Conservation (phyloP, 208 protist genomes). For the Crithidia fasciculata region DNA sequence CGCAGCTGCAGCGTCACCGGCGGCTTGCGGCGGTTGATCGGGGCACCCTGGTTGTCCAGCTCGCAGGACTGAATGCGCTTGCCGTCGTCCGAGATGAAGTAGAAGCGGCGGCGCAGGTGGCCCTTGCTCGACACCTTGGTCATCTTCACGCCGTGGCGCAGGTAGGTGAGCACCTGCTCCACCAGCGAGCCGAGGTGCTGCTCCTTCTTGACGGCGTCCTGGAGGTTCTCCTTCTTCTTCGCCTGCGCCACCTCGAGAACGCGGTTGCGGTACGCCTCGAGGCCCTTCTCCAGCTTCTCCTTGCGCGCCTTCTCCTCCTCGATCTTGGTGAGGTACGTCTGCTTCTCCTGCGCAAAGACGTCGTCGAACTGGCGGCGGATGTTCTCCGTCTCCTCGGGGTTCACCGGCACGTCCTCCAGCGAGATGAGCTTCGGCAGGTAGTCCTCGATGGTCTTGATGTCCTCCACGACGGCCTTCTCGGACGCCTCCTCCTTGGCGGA, state of each 20-base stretch:
- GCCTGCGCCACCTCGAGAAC: slow-evolving; percentile 77
- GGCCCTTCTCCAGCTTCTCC: slow-evolving; percentile 88
- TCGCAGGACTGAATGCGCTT: slow-evolving; percentile 91
- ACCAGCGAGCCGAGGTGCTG: slow-evolving; percentile 81
- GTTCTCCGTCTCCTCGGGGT: slow-evolving; percentile 84
- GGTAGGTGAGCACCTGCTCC: slow-evolving; percentile 89
- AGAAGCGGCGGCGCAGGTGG: slow-evolving; percentile 77
- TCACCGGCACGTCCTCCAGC: slow-evolving; percentile 84
- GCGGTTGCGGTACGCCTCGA: slow-evolving; percentile 83
- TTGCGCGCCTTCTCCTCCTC: slow-evolving; percentile 87
- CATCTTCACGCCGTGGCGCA: slow-evolving; percentile 86
- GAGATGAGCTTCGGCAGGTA: slow-evolving; percentile 90
- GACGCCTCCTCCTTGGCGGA: slow-evolving; percentile 75
- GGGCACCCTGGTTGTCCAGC: slow-evolving; percentile 73
- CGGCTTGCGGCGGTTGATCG: slow-evolving; percentile 86
- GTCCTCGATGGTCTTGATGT: slow-evolving; percentile 88
- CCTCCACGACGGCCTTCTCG: slow-evolving; percentile 74
- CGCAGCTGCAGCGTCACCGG: slow-evolving; percentile 84
- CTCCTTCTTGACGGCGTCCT: slow-evolving; percentile 85
- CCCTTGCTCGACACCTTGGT: slow-evolving; percentile 89
- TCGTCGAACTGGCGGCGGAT: slow-evolving; percentile 90
- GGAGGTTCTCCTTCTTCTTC: slow-evolving; percentile 86
- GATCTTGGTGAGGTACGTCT: slow-evolving; percentile 76
- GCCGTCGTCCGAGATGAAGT: slow-evolving; percentile 90
- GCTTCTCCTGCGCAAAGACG: slow-evolving; percentile 85